Base-by-base conservation (phyloP, 2,329 filamentous ascomycete species). In the Gnomoniopsis smithogilvyi region DNA sequence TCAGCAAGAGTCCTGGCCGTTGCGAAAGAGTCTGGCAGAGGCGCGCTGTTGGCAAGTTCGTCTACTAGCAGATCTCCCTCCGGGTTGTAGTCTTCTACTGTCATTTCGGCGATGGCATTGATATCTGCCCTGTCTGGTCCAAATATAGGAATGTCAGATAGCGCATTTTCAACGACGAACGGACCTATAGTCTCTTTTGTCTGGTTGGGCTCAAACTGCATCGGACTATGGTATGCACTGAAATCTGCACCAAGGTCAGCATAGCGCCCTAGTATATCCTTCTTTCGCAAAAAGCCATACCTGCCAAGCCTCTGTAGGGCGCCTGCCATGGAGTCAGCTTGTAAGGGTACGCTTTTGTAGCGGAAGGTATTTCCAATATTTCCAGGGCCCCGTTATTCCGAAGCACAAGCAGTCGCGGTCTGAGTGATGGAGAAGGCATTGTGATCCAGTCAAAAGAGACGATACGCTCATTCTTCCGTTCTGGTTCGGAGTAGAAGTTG, bases 391-490 rank as follows among this genome's bases (percentile, higher is more conserved):
- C 84, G 62, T 81, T 87, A 36, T 83, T 83, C 26, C 85, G 78
- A 26, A 88, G 69, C 1, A 84, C 83, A 24, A 88, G 69, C 43
- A 85, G 73, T n/a, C 85, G 78, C 33, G 84, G 83, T 24, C 79
- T 79, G 51, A 86, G 67, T 15, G 78, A 77, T 3, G 82, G 75
- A 3, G 81, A 83, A 12, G 80, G 76, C 50, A 87, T 74, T 3
- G 82, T 87, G 11, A 88, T 74, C 85, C 86, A 89, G 67, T 89
- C 86, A 68, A 88, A 88, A 0, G 85, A 88, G 8, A 88, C 83
- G 34, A 88, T 86, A 21, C 83, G 79, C 57, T 87, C 82, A 64
- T 80, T 78, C 69, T 81, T 81, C 63, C 79, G 75, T 34, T 75
- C 74, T 34, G 75, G 72, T 53, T 83, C 80, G 26, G 77, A 73